Conservation (phyloP, 2,329 filamentous ascomycete genomes). For the Dothidotthia symphoricarpi region DNA sequence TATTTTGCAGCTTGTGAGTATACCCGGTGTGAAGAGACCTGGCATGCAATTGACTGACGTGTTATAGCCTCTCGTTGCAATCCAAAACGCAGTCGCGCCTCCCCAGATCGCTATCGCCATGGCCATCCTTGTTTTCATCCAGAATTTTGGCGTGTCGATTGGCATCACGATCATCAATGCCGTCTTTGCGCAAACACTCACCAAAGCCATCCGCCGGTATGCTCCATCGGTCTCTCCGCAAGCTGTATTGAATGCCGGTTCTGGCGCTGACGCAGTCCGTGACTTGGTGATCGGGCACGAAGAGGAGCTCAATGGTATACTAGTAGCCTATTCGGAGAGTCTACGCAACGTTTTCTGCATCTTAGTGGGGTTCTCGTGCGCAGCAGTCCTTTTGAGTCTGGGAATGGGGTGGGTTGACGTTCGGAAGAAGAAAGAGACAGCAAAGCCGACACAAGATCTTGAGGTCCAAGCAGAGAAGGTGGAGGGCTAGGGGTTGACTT, state of each 20-base stretch:
- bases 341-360: conserved; percentile 29
- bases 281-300: conserved; percentile 15
- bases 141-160: conserved; percentile 37
- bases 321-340: conserved; percentile 25
- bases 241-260: conserved; percentile 25
- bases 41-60: conserved; percentile 1
- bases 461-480: too few species aligned
- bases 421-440: conserved; percentile 16
- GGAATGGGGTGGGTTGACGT: conserved; percentile 31
- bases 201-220: conserved; percentile 12
- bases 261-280: conserved; percentile 23
- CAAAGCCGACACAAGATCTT: too few species aligned
- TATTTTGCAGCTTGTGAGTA: conserved; percentile 25
- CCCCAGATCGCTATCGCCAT: conserved; percentile 32
- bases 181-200: conserved; percentile 27
- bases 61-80: conserved; percentile 26
- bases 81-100: conserved; percentile 31
- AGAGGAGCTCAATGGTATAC: conserved; percentile 17
- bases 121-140: conserved; percentile 38
- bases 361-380: conserved; percentile 12
- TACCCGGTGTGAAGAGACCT: neutral
- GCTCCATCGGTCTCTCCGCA: conserved; percentile 25
- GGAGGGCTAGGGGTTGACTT: too few species aligned
- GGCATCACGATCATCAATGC: conserved; percentile 31
- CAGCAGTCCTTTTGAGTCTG: conserved; percentile 13